These are phyloP conservation scores for Xylaria curta DNA, from an alignment of 495 filamentous ascomycete species.

Conservation along the genomic window DNA sequence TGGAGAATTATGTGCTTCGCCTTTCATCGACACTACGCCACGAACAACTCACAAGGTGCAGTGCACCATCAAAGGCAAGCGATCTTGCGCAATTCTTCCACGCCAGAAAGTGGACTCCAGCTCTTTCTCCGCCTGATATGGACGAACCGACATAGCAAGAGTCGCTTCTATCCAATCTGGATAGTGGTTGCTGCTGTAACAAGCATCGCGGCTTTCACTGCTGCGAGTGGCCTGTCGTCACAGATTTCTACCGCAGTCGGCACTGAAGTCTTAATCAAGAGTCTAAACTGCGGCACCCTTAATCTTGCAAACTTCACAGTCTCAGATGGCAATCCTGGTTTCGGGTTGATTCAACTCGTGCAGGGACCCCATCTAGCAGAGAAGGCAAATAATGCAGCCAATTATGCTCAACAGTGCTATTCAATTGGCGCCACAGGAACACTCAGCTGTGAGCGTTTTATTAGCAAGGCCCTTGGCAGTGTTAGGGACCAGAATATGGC, in stretches of 20 bases:
- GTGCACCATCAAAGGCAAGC: slow-evolving; percentile 25
- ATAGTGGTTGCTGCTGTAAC: neutral
- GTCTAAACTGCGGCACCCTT: slow-evolving; percentile 10
- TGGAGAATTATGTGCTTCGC: slow-evolving; percentile 28
- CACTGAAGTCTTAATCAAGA: slow-evolving; percentile 21
- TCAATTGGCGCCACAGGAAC: neutral
- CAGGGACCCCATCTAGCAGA: too few species aligned
- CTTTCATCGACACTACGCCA: slow-evolving; percentile 9
- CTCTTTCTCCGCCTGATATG: neutral
- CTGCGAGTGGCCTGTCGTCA: slow-evolving; percentile 23
- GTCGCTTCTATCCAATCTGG: neutral
- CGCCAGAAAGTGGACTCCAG: slow-evolving; percentile 18
- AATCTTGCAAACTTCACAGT: too few species aligned
- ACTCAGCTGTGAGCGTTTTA: neutral
- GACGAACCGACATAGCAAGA: neutral
- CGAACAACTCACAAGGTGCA: neutral
- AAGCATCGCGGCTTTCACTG: slow-evolving; percentile 5
- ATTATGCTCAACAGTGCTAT: slow-evolving; percentile 21
- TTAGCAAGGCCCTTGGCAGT: neutral
- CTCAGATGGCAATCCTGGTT: too few species aligned
- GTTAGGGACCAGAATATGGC: too few species aligned
- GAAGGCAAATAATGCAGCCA: neutral
- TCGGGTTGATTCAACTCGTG: too few species aligned
- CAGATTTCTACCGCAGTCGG: slow-evolving; percentile 20
- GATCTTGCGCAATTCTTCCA: slow-evolving; percentile 22